Evolutionary conservation across 441 rosid genomes (phyloP).

Genomic region (Populus hybrid): DNA sequence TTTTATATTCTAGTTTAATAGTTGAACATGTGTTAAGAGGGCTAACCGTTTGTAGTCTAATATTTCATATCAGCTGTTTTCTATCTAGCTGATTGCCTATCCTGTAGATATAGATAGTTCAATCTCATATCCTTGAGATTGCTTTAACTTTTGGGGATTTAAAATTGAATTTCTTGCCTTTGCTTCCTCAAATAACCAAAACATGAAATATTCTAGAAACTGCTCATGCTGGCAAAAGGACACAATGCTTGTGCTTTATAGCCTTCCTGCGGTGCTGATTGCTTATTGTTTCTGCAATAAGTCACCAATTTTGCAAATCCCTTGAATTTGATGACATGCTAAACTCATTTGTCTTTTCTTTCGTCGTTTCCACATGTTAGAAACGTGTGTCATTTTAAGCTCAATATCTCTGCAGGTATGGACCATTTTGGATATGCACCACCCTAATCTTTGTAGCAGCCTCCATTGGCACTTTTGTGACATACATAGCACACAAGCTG

Average conservation of each 20-base stretch:
- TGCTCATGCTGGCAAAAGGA: not conserved
- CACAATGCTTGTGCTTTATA: not conserved
- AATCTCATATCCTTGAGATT: not conserved
- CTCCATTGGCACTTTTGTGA: constrained; percentile 93
- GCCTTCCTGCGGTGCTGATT: not conserved
- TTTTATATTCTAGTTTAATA: no score
- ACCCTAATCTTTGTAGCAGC: constrained; percentile 95
- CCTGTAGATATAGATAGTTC: not conserved
- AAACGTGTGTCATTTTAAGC: constrained; percentile 7
- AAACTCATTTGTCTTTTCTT: not conserved
- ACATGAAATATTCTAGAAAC: not conserved
- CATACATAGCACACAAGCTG: constrained; percentile 95
- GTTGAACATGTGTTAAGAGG: not conserved
- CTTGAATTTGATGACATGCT: not conserved
- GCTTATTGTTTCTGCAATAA: not conserved
- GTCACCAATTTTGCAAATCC: not conserved
- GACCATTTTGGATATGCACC: constrained; percentile 99
- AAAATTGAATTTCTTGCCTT: not conserved
- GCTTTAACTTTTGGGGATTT: not conserved
- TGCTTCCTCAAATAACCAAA: not conserved
- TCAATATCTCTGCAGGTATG: constrained; percentile 57
- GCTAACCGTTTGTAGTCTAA: not conserved
- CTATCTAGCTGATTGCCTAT: not conserved
- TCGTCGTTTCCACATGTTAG: not conserved
- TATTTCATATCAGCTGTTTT: not conserved